Percentiles rank a stretch among this genome's conserved stretches.
Evolutionary conservation across 1,139 yeast genomes (phyloP).

Genomic region (Suhomyces panamericanus): DNA sequence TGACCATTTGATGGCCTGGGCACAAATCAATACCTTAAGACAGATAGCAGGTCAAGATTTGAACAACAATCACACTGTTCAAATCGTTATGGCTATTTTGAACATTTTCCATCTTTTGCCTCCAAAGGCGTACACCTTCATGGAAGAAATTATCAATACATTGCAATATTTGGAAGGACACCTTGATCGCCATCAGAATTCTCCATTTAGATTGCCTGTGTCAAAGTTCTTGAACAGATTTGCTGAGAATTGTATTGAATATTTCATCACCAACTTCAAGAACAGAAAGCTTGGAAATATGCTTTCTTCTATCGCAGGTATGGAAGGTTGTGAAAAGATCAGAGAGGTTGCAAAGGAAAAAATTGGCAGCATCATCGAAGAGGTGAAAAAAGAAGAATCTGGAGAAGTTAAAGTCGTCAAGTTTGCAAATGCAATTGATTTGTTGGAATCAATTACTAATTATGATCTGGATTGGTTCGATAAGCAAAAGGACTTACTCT

Average conservation of each 20-base stretch:
- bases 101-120: constrained; percentile 92
- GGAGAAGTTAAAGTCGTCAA: constrained; percentile 60
- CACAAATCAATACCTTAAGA: constrained; percentile 76
- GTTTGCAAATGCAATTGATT: constrained; percentile 70
- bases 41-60: constrained; percentile 71
- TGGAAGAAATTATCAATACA: constrained; percentile 81
- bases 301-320: constrained; percentile 62
- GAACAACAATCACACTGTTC: constrained; percentile 77
- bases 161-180: constrained; percentile 78
- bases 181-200: constrained; percentile 78
- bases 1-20: constrained; percentile 96
- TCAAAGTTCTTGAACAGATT: constrained; percentile 86
- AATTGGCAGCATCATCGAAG: constrained; percentile 40
- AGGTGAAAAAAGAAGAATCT: constrained; percentile 45
- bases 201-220: constrained; percentile 92
- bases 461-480: constrained; percentile 66
- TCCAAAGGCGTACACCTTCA: constrained; percentile 85
- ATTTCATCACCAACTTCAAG: constrained; percentile 66
- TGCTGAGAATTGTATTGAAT: constrained; percentile 70
- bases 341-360: constrained; percentile 56
- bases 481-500: constrained; percentile 49
- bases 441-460: constrained; percentile 53
- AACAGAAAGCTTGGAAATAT: constrained; percentile 68
- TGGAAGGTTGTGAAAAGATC: constrained; percentile 58
- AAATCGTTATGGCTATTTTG: constrained; percentile 85